A percentile compares a stretch with the other conserved stretches of the same genome.
Evolutionary conservation across 106 monocot genomes (phyloP).

Genomic region (Acanthochlamys bracteata): DNA sequence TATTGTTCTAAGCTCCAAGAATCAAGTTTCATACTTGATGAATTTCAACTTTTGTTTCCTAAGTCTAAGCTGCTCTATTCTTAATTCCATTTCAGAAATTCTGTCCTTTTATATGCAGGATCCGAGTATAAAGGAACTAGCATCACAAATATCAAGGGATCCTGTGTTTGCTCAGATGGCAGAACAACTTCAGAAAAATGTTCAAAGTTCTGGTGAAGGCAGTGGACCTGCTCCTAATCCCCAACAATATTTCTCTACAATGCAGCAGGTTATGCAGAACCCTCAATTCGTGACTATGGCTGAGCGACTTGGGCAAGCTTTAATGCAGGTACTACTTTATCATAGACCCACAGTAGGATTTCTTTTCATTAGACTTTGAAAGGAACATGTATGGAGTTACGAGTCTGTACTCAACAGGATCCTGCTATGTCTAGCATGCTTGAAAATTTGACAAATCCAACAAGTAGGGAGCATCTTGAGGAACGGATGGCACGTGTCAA

Average conservation of each 20-base stretch:
- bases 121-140: conserved; percentile 77
- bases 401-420: conserved; percentile 43
- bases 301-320: conserved; percentile 72
- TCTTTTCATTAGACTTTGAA: too few species aligned
- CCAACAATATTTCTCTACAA: conserved; percentile 65
- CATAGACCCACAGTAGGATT: neutral
- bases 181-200: conserved; percentile 80
- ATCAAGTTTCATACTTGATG: too few species aligned
- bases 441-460: conserved; percentile 62
- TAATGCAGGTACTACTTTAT: conserved; percentile 63
- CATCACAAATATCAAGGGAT: conserved; percentile 79
- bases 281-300: conserved; percentile 92
- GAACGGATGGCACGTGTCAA: conserved; percentile 68
- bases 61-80: too few species aligned
- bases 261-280: conserved; percentile 93
- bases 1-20: too few species aligned
- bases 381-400: neutral
- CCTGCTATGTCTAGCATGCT: conserved; percentile 75
- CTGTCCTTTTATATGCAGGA: conserved; percentile 32
- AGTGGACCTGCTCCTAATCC: conserved; percentile 55
- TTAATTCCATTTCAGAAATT: neutral
- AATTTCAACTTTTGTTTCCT: too few species aligned
- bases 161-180: conserved; percentile 88
- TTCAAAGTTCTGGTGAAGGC: conserved; percentile 34
- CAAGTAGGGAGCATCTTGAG: conserved; percentile 65